Evolutionary conservation across 1,139 yeast species (phyloP).

Genomic region (Magnusiomyces clavatus): DNA sequence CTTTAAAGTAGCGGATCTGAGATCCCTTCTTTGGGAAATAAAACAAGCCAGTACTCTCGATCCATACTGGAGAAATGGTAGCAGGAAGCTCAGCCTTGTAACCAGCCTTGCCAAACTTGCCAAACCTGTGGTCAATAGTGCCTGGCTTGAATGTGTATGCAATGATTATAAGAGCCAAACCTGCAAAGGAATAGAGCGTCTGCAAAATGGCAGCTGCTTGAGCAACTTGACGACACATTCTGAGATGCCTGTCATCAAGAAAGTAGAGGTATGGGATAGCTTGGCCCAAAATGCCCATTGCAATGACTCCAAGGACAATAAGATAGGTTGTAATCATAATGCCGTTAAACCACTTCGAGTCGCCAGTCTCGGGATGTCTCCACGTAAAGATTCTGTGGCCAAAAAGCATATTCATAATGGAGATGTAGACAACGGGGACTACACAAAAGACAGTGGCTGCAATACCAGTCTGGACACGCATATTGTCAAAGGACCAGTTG

Average conservation of each 20-base stretch:
- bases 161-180: constrained; percentile 42
- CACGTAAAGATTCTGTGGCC: constrained; percentile 77
- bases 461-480: constrained; percentile 45
- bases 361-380: constrained; percentile 76
- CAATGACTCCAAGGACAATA: constrained; percentile 50
- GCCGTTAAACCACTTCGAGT: constrained; percentile 46
- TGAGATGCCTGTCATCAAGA: constrained; percentile 40
- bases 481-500: constrained; percentile 47
- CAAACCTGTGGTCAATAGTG: constrained; percentile 44
- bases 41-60: constrained; percentile 52
- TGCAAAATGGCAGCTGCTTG: constrained; percentile 52
- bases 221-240: constrained; percentile 49
- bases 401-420: constrained; percentile 49
- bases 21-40: constrained; percentile 23
- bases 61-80: constrained; percentile 77
- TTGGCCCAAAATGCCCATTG: constrained; percentile 62
- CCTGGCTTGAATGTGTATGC: constrained; percentile 56
- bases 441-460: constrained; percentile 53
- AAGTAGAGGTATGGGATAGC: constrained; percentile 56
- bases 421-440: constrained; percentile 37
- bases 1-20: constrained; percentile 26
- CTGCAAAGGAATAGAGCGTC: constrained; percentile 50
- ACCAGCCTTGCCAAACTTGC: constrained; percentile 16
- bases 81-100: constrained; percentile 24
- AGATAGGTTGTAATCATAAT: constrained; percentile 46